These are phyloP conservation scores for Nicotiana noctiflora DNA, from an alignment of 257 asterid genomes.

Conservation along the genomic window DNA sequence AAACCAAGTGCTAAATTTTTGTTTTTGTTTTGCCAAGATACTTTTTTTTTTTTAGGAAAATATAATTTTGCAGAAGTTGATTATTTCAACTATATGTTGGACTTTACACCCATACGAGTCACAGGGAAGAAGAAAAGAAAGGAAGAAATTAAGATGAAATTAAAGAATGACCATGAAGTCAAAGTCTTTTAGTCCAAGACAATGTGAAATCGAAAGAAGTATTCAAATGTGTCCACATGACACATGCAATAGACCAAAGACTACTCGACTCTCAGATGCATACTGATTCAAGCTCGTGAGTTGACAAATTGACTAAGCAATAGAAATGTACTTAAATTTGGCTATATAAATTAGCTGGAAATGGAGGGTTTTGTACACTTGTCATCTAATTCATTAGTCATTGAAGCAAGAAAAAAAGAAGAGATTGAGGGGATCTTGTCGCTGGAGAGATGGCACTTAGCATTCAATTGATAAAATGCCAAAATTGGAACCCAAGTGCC, in stretches of 20 bases:
- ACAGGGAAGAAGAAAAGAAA: not conserved
- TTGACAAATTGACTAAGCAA: not conserved
- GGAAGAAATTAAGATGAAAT: not conserved
- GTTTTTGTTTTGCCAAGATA: not conserved
- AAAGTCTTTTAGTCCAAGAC: not conserved
- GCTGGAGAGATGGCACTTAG: slow-evolving; percentile 44
- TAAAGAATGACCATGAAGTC: not conserved
- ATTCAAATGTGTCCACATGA: not conserved
- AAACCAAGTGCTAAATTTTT: not conserved
- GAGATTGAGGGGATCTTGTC: slow-evolving; percentile 16
- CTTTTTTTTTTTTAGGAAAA: not conserved
- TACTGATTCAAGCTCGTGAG: not conserved
- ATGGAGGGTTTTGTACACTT: not conserved
- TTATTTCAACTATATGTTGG: not conserved
- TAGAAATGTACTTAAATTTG: not conserved
- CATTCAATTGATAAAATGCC: not conserved
- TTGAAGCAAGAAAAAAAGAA: not conserved
- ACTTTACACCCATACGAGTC: not conserved
- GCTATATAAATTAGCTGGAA: not conserved
- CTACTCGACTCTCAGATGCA: not conserved
- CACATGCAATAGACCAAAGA: not conserved
- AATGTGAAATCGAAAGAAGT: not conserved
- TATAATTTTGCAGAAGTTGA: not conserved
- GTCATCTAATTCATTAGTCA: not conserved
- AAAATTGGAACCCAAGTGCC: not conserved